These are phyloP conservation scores for Aciculoconidium aculeatum DNA, from an alignment of 805 yeast species.

Conservation along the genomic window DNA sequence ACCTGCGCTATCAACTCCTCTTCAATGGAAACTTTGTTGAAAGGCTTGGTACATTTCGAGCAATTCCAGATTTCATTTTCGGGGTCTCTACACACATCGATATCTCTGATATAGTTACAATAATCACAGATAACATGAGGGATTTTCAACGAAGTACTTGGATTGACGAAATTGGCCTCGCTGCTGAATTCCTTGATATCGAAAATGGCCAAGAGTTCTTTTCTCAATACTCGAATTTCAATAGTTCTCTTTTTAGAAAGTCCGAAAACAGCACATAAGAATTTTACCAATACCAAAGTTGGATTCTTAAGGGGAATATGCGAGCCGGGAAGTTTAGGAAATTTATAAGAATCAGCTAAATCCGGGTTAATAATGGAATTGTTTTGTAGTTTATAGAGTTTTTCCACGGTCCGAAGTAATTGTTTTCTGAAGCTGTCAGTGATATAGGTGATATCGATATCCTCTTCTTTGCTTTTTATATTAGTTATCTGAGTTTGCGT, in stretches of 20 bases:
- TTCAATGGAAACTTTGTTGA: constrained; percentile 67
- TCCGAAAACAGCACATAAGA: constrained; percentile 63
- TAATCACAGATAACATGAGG: constrained; percentile 71
- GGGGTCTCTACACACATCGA: constrained; percentile 77
- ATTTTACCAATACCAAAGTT: constrained; percentile 72
- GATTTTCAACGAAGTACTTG: constrained; percentile 62
- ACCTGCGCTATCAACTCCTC: constrained; percentile 70
- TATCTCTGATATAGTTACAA: constrained; percentile 68
- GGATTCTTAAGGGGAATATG: constrained; percentile 58
- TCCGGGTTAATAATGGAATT: constrained; percentile 67
- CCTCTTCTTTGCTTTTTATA: constrained; percentile 27
- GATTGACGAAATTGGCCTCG: constrained; percentile 67
- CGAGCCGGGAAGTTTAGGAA: constrained; percentile 77
- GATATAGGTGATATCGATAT: constrained; percentile 42
- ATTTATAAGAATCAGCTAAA: constrained; percentile 56
- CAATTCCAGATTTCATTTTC: constrained; percentile 54
- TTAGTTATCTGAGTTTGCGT: constrained; percentile 60
- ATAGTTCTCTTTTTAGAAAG: constrained; percentile 58
- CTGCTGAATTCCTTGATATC: constrained; percentile 82
- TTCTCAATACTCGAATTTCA: constrained; percentile 71
- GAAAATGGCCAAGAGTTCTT: constrained; percentile 64
- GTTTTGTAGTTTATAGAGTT: constrained; percentile 61
- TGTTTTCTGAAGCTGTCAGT: constrained; percentile 57
- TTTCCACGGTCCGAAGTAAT: constrained; percentile 58
- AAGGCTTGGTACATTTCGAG: constrained; percentile 55